Evolutionary conservation across 106 monocot genomes (phyloP), one percentile per base, ranked within the genome.

Genomic region (Triglochin maritima): DNA sequence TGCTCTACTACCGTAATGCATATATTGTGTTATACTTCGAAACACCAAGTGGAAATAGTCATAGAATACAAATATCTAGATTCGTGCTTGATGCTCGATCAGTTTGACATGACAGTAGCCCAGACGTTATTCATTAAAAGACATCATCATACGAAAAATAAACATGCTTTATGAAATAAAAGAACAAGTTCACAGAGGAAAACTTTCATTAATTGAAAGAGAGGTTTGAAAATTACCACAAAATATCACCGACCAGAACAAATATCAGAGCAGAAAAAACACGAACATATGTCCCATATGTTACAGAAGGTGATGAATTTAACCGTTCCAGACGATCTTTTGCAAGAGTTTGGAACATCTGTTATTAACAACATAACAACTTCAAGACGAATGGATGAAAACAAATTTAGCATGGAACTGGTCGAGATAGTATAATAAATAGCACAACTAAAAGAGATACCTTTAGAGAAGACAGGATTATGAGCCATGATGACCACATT

Each of bases 281-380:
- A 60, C 86, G 88, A 67, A 88, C 79, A 65, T 86, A 98, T 67
- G 77, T 88, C 64, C 74, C 71, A 46, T 84, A 85, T 63, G 88
- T 98, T 55, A 81, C 74, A 64, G 82, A 76, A 17, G 96, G 96
- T 7, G 96, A 91, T 69, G 96, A 85, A 88, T 98, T 98, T 70
- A 98, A 69, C 44, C 78, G 81, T 71, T 98, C 96, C 62, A 98
- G 86, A 54, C 91, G 81, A 66, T 98, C 96, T 84, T 77, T 88
- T 4, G 96, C 96, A 70, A 92, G 72, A 55, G 88, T 84, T 60
- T 84, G 86, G 74, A 98, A 92, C 80, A 98, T 82, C 96, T 98
- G 77, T n/a, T 49, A 42, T 79, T 69, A 49, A 66, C 54, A 48
- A 61, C 17, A 13, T 55, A 15, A 67, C 10, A 75, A 52, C 49